Base-by-base conservation (phyloP, 768 basidiomycete genomes). In the Megacollybia marginata region DNA sequence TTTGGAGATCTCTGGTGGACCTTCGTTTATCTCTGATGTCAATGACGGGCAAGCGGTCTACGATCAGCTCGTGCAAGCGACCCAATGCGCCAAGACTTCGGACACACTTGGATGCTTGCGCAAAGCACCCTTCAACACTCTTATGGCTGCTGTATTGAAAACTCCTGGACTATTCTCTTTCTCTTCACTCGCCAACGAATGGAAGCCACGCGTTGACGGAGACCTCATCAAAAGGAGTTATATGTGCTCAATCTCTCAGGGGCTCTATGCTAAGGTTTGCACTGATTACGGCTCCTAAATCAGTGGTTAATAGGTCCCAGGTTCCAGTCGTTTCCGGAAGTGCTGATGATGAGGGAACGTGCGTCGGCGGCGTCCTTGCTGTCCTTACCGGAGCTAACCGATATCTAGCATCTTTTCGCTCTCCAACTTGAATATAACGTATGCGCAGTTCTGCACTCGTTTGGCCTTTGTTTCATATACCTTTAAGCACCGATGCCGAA, bases 91-190 rank as follows among this genome's bases (percentile, higher is more conserved):
- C 11, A 47, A 55, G 11, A 53, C 69, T 2, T 44, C 51, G 9
- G 74, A 78, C 54, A 75, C 73, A 1, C 63, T 79, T 2, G 62
- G 53, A 5, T 79, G 78, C 48, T 57, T 79, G 35, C 68, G 76
- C 10, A 59, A 50, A 4, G 65, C 73, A 6, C 63, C 69, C 6
- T 73, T 68, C 47, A 51, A 59, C 1, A 53, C 38, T 8, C 62
- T 79, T 28, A 70, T 72, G 50, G 65, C 65, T 10, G 74, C 77
- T 0, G 61, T 76, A 9, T 62, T 77, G 50, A 58, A 61, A 4
- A 65, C 70, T 2, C 76, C 76, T 4, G 62, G 62, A 34, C 63
- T 74, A 16, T 70, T 70, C 46, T 59, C 68, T 40, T 40, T 18
- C 18, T 18, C 38, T 8, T 40, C 38, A 15, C 38, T 40, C 38